Evolutionary conservation across 306 rosid species (phyloP).

Genomic region (Chamaecrista fasciculata): DNA sequence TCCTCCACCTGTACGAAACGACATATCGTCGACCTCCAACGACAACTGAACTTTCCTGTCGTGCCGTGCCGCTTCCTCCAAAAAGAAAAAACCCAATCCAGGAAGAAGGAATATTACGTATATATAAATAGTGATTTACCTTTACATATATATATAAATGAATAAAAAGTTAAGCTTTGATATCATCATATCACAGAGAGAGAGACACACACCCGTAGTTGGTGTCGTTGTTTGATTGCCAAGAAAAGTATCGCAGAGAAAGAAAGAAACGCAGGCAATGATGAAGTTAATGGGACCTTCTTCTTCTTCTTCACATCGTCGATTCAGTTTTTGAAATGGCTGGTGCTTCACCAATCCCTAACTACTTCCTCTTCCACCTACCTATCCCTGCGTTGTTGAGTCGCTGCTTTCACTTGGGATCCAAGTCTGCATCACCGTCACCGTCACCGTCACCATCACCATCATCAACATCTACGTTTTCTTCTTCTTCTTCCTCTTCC

Average conservation of each 20-base stretch:
- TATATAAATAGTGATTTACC: too few relatives aligned
- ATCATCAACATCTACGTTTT: not conserved
- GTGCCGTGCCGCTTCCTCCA: not conserved
- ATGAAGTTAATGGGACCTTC: conserved; percentile 35
- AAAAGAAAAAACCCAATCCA: not conserved
- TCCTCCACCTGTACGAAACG: not conserved
- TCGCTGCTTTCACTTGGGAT: conserved; percentile 64
- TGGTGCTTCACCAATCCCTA: conserved; percentile 36
- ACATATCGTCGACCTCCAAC: not conserved
- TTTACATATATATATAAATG: too few relatives aligned
- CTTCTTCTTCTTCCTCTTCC: conserved; percentile 19
- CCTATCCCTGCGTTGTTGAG: conserved; percentile 48
- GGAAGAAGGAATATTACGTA: too few relatives aligned
- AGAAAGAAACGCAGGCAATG: conserved; percentile 28
- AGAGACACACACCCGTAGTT: conserved; percentile 15
- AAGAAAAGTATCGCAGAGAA: conserved; percentile 60
- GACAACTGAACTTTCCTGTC: not conserved
- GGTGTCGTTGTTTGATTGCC: conserved; percentile 51
- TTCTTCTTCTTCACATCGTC: too few relatives aligned
- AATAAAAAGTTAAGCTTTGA: too few relatives aligned
- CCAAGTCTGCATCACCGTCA: conserved; percentile 63
- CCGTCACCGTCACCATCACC: too few relatives aligned
- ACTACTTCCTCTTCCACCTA: conserved; percentile 39
- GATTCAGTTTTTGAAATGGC: conserved; percentile 58
- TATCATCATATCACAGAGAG: too few relatives aligned